These are phyloP conservation scores for Hemisphaericaspora xylofermentans DNA, from an alignment of 1,139 yeast genomes.

Conservation along the genomic window DNA sequence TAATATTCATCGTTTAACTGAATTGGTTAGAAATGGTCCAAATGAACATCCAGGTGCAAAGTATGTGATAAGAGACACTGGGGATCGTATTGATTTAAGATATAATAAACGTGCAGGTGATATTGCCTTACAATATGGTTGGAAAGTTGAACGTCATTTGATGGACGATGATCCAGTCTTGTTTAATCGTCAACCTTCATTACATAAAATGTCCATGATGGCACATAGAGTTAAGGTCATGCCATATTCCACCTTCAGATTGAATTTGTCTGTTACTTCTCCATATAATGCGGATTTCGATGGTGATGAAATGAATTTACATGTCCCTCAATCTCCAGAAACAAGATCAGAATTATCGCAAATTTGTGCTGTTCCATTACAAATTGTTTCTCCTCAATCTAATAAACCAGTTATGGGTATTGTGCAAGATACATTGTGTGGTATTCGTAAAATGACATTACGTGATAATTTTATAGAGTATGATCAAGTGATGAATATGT, in stretches of 20 bases:
- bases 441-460: conserved; percentile 91
- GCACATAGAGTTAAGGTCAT: conserved; percentile 98
- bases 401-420: conserved; percentile 99
- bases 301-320: conserved; percentile 99
- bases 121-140: conserved; percentile 94
- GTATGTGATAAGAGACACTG: conserved; percentile 95
- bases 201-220: conserved; percentile 99
- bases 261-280: conserved; percentile 93
- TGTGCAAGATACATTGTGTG: conserved; percentile 97
- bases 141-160: conserved; percentile 98
- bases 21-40: conserved; percentile 94
- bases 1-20: conserved; percentile 89
- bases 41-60: conserved; percentile 99
- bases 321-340: conserved; percentile 98
- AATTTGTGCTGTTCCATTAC: conserved; percentile 94
- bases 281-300: conserved; percentile 99
- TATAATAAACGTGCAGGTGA: conserved; percentile 98
- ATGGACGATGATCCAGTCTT: conserved; percentile 97
- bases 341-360: conserved; percentile 95
- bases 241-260: conserved; percentile 98
- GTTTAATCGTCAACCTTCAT: conserved; percentile 98
- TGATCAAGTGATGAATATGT: conserved; percentile 93
- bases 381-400: conserved; percentile 97
- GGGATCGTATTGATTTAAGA: conserved; percentile 95
- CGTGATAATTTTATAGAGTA: conserved; percentile 87